Base-by-base conservation (phyloP, 2,329 filamentous ascomycete genomes). In the Sporothrix pallida region DNA sequence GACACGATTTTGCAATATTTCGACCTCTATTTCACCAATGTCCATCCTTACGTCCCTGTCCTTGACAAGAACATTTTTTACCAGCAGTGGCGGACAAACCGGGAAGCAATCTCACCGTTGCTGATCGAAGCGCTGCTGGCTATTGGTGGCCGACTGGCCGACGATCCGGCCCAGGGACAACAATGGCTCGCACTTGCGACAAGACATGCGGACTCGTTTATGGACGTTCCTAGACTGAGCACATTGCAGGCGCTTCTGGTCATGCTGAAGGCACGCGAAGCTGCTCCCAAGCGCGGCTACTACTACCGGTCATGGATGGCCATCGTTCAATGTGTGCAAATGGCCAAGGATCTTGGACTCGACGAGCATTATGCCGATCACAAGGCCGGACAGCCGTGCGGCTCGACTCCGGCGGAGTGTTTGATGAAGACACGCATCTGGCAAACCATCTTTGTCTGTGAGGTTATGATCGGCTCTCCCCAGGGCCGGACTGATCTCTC, bases 251-350 rank as follows among this genome's bases (percentile, higher is more conserved):
- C 94, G 2, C 85, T 97, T 75, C 84, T 98, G 62, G 91, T 98
- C 62, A 87, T 98, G 20, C 84, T 98, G 60, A 98, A 98, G 81
- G 96, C 95, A 0, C 89, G 94, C 76, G 95, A 98, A 81, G 92
- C 93, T n/a, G 90, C 92, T 9, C 95, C 95, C 0, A 97, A 97
- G 80, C 90, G 93, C 75, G 96, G 96, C 0, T 98, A 98, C 80
- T 98, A 96, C 81, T 98, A 96, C 82, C 91, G 95, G 52, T 98
- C 96, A 0, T 98, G 96, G 95, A 97, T 98, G 90, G 93, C 93
- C 5, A 90, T 97, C 23, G 95, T 97, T 71, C 93, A 95, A 75
- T 94, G 95, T 76, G 92, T 97, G 8, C 92, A 94, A 65, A 97
- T 98, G 93, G 94, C 90, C 37, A 96, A 97, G 79, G 95, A 98